Evolutionary conservation across 371 early-diverging fungal species (phyloP).

Genomic region (Rhizopus delemar): DNA sequence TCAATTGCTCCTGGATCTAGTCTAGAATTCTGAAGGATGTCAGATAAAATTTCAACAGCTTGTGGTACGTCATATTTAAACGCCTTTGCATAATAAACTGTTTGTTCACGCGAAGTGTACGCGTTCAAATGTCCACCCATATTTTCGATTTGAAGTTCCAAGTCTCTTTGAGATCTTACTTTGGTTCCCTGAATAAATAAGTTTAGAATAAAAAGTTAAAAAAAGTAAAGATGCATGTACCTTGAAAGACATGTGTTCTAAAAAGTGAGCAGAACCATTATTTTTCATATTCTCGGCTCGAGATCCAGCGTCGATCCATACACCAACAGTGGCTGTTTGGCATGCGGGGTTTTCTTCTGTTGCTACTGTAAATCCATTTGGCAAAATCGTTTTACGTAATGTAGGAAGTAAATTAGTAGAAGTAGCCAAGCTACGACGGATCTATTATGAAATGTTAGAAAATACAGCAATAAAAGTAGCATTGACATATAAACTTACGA

Average conservation of each 20-base stretch:
- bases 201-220: not conserved
- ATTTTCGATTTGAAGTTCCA: constrained; percentile 91
- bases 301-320: constrained; percentile 95
- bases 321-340: constrained; percentile 95
- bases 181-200: not conserved
- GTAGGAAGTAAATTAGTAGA: constrained; percentile 57
- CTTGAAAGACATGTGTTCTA: constrained; percentile 97
- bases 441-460: constrained; percentile 26
- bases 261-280: constrained; percentile 93
- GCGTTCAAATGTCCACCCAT: constrained; percentile 94
- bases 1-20: constrained; percentile 85
- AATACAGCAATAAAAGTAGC: not conserved
- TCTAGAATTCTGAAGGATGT: constrained; percentile 86
- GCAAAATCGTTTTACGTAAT: constrained; percentile 76
- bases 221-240: constrained; percentile 37
- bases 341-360: constrained; percentile 86
- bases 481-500: constrained; percentile 5
- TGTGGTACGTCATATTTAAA: constrained; percentile 75
- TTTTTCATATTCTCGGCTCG: constrained; percentile 77
- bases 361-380: constrained; percentile 92
- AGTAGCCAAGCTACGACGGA: constrained; percentile 55
- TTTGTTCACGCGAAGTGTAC: constrained; percentile 95
- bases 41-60: constrained; percentile 86
- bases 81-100: constrained; percentile 90
- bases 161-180: constrained; percentile 66